Base-by-base conservation (phyloP, 169 alveolate genomes). In the Perkinsus marinus region DNA sequence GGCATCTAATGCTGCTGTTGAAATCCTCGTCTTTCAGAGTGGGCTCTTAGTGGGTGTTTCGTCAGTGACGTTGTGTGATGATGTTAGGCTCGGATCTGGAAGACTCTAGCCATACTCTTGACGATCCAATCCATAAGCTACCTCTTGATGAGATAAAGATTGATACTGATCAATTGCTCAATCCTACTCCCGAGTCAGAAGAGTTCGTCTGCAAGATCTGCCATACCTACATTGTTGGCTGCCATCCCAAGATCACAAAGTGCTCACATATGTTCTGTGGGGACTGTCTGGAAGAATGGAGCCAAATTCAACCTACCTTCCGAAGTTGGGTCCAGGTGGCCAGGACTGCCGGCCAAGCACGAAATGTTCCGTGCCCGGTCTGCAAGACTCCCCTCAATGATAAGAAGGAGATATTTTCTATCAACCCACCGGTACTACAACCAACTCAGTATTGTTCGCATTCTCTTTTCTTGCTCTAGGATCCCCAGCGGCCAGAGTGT, bases 211-310 rank as follows among this genome's bases (percentile, higher is more conserved):
- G 91, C 69, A 90, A 90, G 39, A 90, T 90, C 91, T 90, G 91
- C 69, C 57, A 90, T 36, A 57, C 57, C 36, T 47, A 90, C 39
- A 57, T 90, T 36, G 91, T 90, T 39, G 91, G 91, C 19, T 39
- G 68, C 69, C 36, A 30, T 2, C 91, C 91, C 36, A 90, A 90
- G 46, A 43, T 90, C 30, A 90, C 91, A 36, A 90, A 39, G 46
- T 90, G 91, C 91, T 90, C 91, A n/a, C 91, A 90, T 39, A 30
- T 90, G 39, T 90, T 90, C 69, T 90, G 91, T 39, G 91, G 91
- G 39, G 91, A 90, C n/a, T 90, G 91, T 30, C 69, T 90, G 10
- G 69, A 13, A 9, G 39, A 90, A 57, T 90, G 91, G 91, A 57
- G 79, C 22, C 79, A 57, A 57, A 57, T 57, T 16, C 79, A 57